Conservation (phyloP, 345 rosid species). For the Eucalyptus curtisii region DNA sequence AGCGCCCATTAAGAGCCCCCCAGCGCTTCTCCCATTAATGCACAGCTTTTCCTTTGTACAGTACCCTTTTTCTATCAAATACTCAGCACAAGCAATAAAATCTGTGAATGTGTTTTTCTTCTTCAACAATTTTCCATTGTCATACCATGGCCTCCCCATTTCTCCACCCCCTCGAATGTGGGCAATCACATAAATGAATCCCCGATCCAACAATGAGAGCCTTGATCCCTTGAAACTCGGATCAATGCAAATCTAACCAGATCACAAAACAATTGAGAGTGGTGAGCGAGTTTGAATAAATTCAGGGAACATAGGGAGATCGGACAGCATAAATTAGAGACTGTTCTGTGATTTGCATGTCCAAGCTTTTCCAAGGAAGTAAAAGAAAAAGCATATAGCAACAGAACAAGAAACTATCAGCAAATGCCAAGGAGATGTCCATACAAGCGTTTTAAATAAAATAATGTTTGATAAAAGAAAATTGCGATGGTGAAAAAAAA, state of each 20-base stretch:
- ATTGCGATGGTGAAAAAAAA: neutral
- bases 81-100: conserved; percentile 77
- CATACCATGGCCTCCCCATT: conserved; percentile 98
- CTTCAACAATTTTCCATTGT: conserved; percentile 74
- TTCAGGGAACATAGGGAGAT: neutral
- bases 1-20: conserved; percentile 89
- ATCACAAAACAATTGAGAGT: neutral
- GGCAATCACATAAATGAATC: conserved; percentile 75
- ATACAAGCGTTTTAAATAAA: neutral
- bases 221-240: conserved; percentile 66
- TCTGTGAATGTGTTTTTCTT: conserved; percentile 89
- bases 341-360: neutral
- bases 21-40: conserved; percentile 91
- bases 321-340: neutral
- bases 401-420: neutral
- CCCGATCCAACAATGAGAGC: conserved; percentile 83
- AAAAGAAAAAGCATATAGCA: neutral
- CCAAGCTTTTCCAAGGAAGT: neutral
- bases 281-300: neutral
- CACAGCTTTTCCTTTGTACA: conserved; percentile 74
- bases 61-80: conserved; percentile 51
- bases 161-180: conserved; percentile 98
- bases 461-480: neutral
- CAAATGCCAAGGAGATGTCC: neutral
- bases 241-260: conserved; percentile 21